Base-by-base conservation (phyloP, 2,329 filamentous ascomycete species). In the Pseudogymnoascus sp. region DNA sequence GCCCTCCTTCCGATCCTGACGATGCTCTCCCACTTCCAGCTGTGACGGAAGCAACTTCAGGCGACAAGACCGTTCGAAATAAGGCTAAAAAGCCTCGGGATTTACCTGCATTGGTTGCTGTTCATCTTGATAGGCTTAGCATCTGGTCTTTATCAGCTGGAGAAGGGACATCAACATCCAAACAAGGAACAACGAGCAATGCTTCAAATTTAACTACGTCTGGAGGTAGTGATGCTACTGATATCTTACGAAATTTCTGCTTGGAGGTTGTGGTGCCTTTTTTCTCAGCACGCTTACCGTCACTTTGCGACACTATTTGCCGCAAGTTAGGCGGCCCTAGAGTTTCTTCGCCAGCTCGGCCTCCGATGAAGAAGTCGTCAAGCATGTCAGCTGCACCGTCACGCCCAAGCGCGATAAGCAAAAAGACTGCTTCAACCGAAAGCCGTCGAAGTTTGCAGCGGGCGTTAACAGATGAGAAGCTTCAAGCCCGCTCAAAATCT, bases 251-350 rank as follows among this genome's bases (percentile, higher is more conserved):
- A 66, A 87, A 89, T 71, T 94, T 93, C 71, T 93, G 89, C 70
- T 80, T 90, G 14, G 90, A 94, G 70, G 87, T 94, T 41, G 85
- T 94, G 68, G 78, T 91, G 49, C 90, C 90, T 35, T 93, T 93
- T 75, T 94, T 91, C 71, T 86, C 88, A 35, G 84, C 89, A 12
- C 86, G 90, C 35, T 78, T 92, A n/a, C 89, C 89, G 1, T 83
- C 88, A 37, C 77, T 87, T 12, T 91, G 89, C 69, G 81, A 86
- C 55, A 78, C 81, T 4, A 85, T 92, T 64, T 91, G 88, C 72
- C 85, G 84, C 66, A 92, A 92, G 72, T 80, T 93, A 4, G 90
- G 90, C 14, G 90, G 89, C 0, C 89, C 89, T 1, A 78, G 83
- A 7, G 83, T 85, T 64, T 76, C 83, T 21, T 81, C 86, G 3